A percentile compares a stretch with the other conserved stretches of the same genome.
Evolutionary conservation across 2,329 filamentous ascomycete genomes (phyloP).

Genomic region (Chaetomium strumarium): DNA sequence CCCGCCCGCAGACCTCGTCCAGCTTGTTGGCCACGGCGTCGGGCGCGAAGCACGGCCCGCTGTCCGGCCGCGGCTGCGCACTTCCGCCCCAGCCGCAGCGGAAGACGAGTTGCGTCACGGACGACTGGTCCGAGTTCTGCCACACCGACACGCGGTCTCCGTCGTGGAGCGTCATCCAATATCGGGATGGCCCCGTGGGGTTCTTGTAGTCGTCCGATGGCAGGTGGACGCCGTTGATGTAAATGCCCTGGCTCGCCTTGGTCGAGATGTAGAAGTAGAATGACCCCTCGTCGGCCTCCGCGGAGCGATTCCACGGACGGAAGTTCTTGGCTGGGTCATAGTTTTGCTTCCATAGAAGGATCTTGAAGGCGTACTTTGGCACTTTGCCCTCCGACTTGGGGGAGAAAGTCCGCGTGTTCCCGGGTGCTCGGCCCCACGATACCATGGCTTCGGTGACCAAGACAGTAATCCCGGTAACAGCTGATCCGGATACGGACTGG

Average conservation of each 20-base stretch:
- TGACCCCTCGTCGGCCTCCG: constrained; percentile 42
- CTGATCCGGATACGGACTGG: constrained; percentile 59
- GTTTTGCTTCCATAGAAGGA: constrained; percentile 66
- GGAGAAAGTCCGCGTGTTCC: constrained; percentile 63
- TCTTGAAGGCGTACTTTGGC: constrained; percentile 73
- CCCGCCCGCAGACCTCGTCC: constrained; percentile 42
- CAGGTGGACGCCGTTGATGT: constrained; percentile 67
- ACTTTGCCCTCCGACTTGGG: constrained; percentile 61
- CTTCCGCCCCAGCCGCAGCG: constrained; percentile 54
- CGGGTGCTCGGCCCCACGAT: constrained; percentile 68
- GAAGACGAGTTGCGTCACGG: constrained; percentile 41
- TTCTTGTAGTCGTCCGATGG: constrained; percentile 49
- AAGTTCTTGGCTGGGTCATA: constrained; percentile 54
- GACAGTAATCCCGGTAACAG: constrained; percentile 56
- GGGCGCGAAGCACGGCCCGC: constrained; percentile 31
- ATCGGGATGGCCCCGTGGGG: constrained; percentile 47
- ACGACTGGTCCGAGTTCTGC: constrained; percentile 39
- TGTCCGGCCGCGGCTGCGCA: constrained; percentile 33
- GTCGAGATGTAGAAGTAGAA: constrained; percentile 72
- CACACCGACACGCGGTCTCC: constrained; percentile 74
- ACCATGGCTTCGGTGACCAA: constrained; percentile 61
- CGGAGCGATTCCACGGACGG: constrained; percentile 49
- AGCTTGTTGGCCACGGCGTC: constrained; percentile 39
- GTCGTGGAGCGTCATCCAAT: constrained; percentile 66
- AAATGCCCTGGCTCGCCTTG: constrained; percentile 69